Evolutionary conservation across 441 rosid species (phyloP).

Genomic region (Raphanus hybrid): DNA sequence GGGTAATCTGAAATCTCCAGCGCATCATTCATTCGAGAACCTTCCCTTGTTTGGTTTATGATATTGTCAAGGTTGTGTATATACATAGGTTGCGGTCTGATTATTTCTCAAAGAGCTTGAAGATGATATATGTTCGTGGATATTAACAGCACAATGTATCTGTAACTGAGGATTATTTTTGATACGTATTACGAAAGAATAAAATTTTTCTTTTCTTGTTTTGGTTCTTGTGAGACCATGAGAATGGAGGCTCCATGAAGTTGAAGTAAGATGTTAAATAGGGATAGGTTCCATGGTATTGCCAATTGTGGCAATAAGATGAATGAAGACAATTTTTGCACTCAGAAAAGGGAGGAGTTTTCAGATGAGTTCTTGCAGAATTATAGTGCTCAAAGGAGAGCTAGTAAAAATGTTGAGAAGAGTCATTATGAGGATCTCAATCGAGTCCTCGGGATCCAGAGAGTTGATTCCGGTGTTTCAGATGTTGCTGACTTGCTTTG

Average conservation of each 20-base stretch:
- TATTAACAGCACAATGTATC: not conserved
- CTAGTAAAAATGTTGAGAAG: not conserved
- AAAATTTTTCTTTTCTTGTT: not conserved
- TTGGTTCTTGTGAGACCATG: not conserved
- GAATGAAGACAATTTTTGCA: not conserved
- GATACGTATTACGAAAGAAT: not conserved
- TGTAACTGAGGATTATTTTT: not conserved
- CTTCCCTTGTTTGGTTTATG: not conserved
- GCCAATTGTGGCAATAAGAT: not conserved
- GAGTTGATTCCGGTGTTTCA: not conserved
- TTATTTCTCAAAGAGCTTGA: slow-evolving; percentile 1
- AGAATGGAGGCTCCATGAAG: not conserved
- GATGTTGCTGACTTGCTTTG: not conserved
- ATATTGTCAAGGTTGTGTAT: not conserved
- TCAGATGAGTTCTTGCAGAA: not conserved
- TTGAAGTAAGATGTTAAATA: not conserved
- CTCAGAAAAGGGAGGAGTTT: not conserved
- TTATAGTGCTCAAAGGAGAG: not conserved
- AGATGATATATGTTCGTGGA: not conserved
- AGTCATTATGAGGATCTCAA: slow-evolving; percentile 31
- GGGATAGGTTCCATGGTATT: not conserved
- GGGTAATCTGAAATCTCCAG: not conserved
- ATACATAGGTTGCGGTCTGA: not conserved
- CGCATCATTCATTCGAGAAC: not conserved
- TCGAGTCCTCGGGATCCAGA: not conserved